Percentiles rank a stretch among this genome's conserved stretches.
Conservation (phyloP, 208 protist genomes). For the Naegleria lovaniensis region DNA sequence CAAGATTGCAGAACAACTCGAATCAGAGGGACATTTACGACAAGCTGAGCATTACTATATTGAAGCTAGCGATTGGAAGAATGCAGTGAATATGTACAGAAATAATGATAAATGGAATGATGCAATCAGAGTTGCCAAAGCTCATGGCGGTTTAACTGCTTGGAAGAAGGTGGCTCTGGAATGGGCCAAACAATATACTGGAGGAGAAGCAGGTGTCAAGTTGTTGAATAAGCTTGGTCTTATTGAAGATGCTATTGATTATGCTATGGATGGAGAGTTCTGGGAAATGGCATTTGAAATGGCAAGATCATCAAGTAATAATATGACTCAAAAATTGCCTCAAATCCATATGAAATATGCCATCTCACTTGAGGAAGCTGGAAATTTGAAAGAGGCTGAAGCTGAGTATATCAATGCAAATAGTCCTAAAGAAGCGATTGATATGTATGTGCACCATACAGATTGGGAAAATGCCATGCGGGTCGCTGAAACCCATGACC, state of each 20-base stretch:
- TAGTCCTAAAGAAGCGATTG: slow-evolving; percentile 88
- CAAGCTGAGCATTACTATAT: slow-evolving; percentile 88
- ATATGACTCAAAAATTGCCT: slow-evolving; percentile 78
- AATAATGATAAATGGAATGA: slow-evolving; percentile 91
- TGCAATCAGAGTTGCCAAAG: slow-evolving; percentile 90
- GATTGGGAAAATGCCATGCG: slow-evolving; percentile 91
- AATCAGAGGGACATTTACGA: slow-evolving; percentile 84
- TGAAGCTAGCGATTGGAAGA: slow-evolving; percentile 74
- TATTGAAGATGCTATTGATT: slow-evolving; percentile 86
- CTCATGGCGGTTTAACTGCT: slow-evolving; percentile 79
- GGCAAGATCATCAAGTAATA: slow-evolving; percentile 52
- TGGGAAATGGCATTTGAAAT: slow-evolving; percentile 89
- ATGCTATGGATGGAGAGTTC: slow-evolving; percentile 76
- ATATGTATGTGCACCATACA: slow-evolving; percentile 92
- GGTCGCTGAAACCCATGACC: slow-evolving; percentile 86
- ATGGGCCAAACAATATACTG: slow-evolving; percentile 71
- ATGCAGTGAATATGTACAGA: slow-evolving; percentile 94
- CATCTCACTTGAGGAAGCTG: slow-evolving; percentile 91
- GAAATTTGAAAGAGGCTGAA: slow-evolving; percentile 86
- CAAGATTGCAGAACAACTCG: slow-evolving; percentile 83
- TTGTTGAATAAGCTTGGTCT: slow-evolving; percentile 87
- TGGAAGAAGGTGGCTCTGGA: slow-evolving; percentile 85
- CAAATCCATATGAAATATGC: slow-evolving; percentile 93
- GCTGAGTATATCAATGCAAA: slow-evolving; percentile 89
- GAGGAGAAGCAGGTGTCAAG: slow-evolving; percentile 83